Evolutionary conservation across 768 basidiomycete genomes (phyloP).

Genomic region (Xerocomus brunneocitrinus): DNA sequence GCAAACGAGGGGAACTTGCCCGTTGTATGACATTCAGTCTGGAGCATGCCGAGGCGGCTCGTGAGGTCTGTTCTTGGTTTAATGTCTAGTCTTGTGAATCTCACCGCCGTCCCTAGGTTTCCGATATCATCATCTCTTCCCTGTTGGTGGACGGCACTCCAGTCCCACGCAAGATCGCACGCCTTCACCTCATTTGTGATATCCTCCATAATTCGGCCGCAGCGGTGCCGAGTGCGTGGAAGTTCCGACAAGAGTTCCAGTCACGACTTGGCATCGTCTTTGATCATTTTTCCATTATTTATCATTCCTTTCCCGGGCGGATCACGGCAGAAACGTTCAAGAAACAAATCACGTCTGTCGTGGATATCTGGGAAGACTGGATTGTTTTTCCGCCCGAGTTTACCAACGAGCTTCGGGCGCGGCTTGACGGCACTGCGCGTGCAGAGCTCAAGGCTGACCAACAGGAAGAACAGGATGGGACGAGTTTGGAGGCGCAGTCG

Average conservation of each 20-base stretch:
- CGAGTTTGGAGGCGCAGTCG: constrained; percentile 24
- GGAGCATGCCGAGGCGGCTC: constrained; percentile 93
- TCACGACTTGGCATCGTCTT: constrained; percentile 88
- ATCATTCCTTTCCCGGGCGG: constrained; percentile 91
- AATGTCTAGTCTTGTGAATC: background rate
- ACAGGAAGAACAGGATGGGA: constrained; percentile 18
- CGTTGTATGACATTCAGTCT: constrained; percentile 97
- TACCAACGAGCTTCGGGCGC: constrained; percentile 62
- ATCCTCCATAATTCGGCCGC: constrained; percentile 97
- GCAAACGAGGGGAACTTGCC: constrained; percentile 85
- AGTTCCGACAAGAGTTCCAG: constrained; percentile 93
- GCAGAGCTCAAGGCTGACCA: constrained; percentile 28
- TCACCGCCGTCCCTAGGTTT: constrained; percentile 50
- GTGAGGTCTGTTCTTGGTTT: constrained; percentile 55
- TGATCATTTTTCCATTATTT: constrained; percentile 90
- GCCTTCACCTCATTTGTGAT: constrained; percentile 93
- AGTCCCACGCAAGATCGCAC: constrained; percentile 95
- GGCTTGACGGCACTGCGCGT: constrained; percentile 61
- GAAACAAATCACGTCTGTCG: constrained; percentile 80
- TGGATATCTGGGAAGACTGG: constrained; percentile 99
- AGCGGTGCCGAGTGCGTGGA: constrained; percentile 93
- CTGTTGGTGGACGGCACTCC: constrained; percentile 87
- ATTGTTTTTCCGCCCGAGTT: constrained; percentile 92
- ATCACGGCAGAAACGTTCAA: constrained; percentile 97
- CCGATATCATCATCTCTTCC: constrained; percentile 86